phyloP scores from a whole-genome alignment of 2,329 filamentous ascomycete genomes.

The Penicillium sp. region DNA sequence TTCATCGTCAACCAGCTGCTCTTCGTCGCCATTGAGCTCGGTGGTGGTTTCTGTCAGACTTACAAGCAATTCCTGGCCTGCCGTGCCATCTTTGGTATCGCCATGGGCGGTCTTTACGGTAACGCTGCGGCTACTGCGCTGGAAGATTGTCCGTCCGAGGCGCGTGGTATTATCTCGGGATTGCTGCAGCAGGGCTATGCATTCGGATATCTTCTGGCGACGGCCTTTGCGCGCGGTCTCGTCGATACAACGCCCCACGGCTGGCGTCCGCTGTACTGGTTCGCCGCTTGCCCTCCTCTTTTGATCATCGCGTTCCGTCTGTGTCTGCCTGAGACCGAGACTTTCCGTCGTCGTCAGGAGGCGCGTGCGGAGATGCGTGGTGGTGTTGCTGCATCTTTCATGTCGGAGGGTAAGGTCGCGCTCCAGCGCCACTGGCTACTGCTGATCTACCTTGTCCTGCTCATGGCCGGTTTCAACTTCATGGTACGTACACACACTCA shows the following conservation, averaged over 20 bases:
- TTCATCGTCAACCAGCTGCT: conserved; percentile 64
- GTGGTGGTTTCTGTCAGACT: conserved; percentile 62
- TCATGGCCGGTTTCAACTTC: conserved; percentile 93
- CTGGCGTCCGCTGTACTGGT: conserved; percentile 90
- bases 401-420: conserved; percentile 77
- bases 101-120: conserved; percentile 66
- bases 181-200: conserved; percentile 68
- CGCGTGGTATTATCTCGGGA: conserved; percentile 63
- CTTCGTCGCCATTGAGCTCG: conserved; percentile 64
- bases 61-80: conserved; percentile 63
- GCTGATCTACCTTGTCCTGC: conserved; percentile 76
- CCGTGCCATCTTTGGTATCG: conserved; percentile 64
- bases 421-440: conserved; percentile 79
- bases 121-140: conserved; percentile 65
- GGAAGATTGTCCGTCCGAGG: conserved; percentile 63
- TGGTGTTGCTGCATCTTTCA: conserved; percentile 68
- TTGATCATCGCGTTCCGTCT: conserved; percentile 80
- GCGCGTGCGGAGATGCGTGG: conserved; percentile 61
- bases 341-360: conserved; percentile 68
- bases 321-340: conserved; percentile 75
- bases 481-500: conserved; percentile 55
- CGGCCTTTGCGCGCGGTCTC: conserved; percentile 55
- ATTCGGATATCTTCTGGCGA: conserved; percentile 66
- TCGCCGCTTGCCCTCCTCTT: conserved; percentile 77
- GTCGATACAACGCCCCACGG: conserved; percentile 73